Evolutionary conservation across 768 basidiomycete genomes (phyloP), one percentile per base, ranked within the genome.

Genomic region (Clathrus columnatus): DNA sequence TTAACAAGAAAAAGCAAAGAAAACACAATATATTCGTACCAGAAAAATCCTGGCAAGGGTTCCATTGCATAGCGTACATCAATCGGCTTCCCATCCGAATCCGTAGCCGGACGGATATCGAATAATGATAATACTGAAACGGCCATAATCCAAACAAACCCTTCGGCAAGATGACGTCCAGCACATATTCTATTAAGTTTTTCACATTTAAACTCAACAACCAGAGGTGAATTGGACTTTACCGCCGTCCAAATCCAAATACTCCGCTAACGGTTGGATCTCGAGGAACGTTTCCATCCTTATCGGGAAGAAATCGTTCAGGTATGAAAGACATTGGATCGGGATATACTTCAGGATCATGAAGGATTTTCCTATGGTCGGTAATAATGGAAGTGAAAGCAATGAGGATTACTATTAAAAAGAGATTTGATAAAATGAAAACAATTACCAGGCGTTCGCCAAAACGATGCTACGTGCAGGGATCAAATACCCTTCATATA

Each of bases 101-200:
- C 77, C 11, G 65, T 41, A 0, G 70, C 68, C 57, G 70, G 73
- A 1, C 64, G 62, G 29, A 82, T 71, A 57, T 77, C 67, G 61
- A 81, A 70, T 8, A 73, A 66, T 17, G 78, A 71, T 36, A 77
- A 61, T 10, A 81, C 66, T 54, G 66, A 69, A 0, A 76, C 72
- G 14, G 72, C 70, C 44, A 75, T 72, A 46, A 73, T 62, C 75
- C 74, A 82, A 23, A 77, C 62, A 54, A 67, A 73, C 4, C 68
- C 59, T 51, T 80, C 75, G 2, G 77, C 81, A 50, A 82, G 74
- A 59, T 78, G 69, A 46, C 75, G 69, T 8, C 82, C 80, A 5
- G 81, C 78, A 59, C 82, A 83, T 45, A 71, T 61, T 42, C 76
- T 76, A 26, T 14, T 5, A 42, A 11, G 18, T 42, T 11, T 18